Base-by-base conservation (phyloP, 768 basidiomycete species). In the Candolleomyces aberdarensis region DNA sequence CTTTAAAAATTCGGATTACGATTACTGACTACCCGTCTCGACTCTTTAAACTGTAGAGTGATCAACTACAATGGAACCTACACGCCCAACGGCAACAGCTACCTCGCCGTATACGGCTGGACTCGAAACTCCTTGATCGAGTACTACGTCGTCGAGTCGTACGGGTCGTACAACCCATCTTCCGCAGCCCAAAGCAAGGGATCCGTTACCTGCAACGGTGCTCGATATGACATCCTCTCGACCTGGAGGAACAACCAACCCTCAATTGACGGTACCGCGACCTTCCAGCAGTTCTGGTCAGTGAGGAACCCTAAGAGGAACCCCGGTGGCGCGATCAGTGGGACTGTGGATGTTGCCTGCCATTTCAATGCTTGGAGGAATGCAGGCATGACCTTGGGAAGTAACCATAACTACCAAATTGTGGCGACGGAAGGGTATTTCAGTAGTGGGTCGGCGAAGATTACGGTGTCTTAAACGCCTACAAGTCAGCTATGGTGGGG, bases 41-140 rank as follows among this genome's bases (percentile, higher is more conserved):
- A 26, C 26, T 26, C 26, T 26, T 26, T 26, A 26, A 2, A 26
- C 26, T 26, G 26, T 36, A 80, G 78, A 60, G 62, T 69, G 1
- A 77, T 80, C 63, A 68, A 48, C 53, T 79, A 75, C 73, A 74
- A 60, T 54, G 78, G 71, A 46, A 74, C 66, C 22, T 78, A 71
- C 69, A 63, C 65, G 26, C 75, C 76, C 22, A 71, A 72, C 63
- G 77, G 78, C 9, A 80, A 78, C 69, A 66, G 68, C 60, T 80
- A 79, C 69, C 74, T 80, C 36, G 75, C 80, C 52, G 72, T 82
- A 58, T 81, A 80, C 63, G 80, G 80, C 53, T 81, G 79, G 80
- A 78, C 77, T 11, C 72, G 70, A n/a, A 74, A 67, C 68, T 76
- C 78, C 1, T 77, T 80, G 65, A 70, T 82, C 65, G 80, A 82